Evolutionary conservation across 1,139 yeast genomes (phyloP), one percentile per base, ranked within the genome.

Genomic region (Yamadazyma atmosphaerica): DNA sequence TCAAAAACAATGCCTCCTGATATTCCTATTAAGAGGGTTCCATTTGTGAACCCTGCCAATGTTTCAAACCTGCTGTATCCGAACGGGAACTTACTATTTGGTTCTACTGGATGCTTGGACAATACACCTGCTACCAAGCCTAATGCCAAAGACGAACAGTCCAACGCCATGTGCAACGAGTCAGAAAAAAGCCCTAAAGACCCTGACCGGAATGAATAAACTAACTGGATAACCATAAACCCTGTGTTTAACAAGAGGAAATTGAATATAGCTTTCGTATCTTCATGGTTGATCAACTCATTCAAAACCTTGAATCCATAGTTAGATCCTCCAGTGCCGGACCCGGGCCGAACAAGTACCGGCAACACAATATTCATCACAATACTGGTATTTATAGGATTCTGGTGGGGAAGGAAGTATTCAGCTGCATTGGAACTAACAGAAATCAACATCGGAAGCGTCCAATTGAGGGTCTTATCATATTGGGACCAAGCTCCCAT

Each of bases 101-200:
- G 79, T 38, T 70, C 63, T 34, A 65, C 58, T 11, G 66, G 65
- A 22, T 64, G 60, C 39, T 75, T 75, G 34, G 79, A 70, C 18
- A 77, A 54, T 3, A 74, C 77, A 15, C 95, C 88, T 0, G 99
- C 98, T 22, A 92, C 75, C 4, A 94, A 68, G 0, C 99, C 99
- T 21, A 94, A 77, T 3, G 94, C 81, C 38, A 92, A 67, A 0
- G 98, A 95, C 1, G 89, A 74, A 58, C 98, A 92, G 60, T 92
- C 98, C 41, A 92, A 71, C 3, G 95, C 87, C 99, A 92, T 92
- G 61, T 92, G 99, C 37, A 92, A 72, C 3, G 96, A 88, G 55
- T 94, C 99, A 6, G 96, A 88, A 35, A 94, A 65, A 19, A 94
- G 69, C 7, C 98, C 98, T 29, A 94, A 67, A 0, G 98, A 90